phyloP scores from a whole-genome alignment of 2,329 filamentous ascomycete genomes.

The Pseudogymnoascus sp. region DNA sequence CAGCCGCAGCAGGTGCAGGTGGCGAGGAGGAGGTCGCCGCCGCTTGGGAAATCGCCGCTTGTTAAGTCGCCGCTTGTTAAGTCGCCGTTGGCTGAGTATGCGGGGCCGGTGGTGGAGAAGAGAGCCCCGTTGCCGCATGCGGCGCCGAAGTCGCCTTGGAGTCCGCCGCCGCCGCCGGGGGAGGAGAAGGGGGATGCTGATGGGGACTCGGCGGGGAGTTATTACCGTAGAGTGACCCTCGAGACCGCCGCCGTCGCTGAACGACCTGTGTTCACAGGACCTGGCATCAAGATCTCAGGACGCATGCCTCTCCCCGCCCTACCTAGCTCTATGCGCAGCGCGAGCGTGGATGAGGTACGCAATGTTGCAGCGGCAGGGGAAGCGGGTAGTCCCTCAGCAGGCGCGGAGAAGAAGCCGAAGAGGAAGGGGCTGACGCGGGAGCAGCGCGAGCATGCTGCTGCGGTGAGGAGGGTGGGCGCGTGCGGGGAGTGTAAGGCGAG shows the following conservation, averaged over 20 bases:
- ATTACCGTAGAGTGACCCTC: no score
- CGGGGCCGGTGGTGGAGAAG: neutral
- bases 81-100: neutral
- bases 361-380: no score
- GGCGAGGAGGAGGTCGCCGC: no score
- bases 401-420: neutral
- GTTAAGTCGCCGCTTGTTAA: neutral
- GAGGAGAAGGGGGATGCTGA: neutral
- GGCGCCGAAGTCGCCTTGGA: no score
- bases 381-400: neutral
- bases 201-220: neutral
- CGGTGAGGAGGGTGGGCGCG: neutral
- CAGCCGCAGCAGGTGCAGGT: no score
- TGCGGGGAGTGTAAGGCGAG: neutral
- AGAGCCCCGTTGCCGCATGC: neutral
- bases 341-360: neutral
- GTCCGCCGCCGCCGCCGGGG: no score
- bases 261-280: no score
- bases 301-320: neutral
- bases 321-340: neutral
- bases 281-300: no score
- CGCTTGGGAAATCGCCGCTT: no score
- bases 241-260: no score
- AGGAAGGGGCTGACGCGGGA: neutral
- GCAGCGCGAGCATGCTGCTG: constrained; percentile 6